Conservation (phyloP, 2,329 filamentous ascomycete species). For the Tolypocladium endophyticum region DNA sequence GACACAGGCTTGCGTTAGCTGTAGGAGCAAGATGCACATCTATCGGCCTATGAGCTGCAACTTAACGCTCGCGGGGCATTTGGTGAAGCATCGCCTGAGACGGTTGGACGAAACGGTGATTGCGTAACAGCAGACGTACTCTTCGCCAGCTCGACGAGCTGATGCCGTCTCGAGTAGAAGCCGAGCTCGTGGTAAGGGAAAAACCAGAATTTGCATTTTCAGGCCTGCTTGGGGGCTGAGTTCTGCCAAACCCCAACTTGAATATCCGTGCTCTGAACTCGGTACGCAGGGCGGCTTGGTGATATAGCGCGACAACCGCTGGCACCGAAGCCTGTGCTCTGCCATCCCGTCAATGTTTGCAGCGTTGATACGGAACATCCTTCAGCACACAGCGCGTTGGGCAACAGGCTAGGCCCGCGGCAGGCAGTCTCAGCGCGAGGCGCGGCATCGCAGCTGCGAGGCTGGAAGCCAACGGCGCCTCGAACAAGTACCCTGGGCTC, state of each 20-base stretch:
- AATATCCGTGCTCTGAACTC: too few species aligned
- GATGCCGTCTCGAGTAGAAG: background rate
- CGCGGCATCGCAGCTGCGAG: background rate
- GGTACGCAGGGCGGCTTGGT: background rate
- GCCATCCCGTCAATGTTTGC: background rate
- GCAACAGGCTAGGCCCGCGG: background rate
- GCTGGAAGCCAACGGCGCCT: background rate
- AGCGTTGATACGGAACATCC: background rate
- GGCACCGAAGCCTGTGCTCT: background rate
- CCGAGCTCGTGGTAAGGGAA: background rate
- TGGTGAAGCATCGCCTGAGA: conserved; percentile 1
- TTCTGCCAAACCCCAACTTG: background rate
- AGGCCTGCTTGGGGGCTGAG: background rate
- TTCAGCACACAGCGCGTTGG: background rate
- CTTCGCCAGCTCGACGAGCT: background rate
- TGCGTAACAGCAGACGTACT: background rate
- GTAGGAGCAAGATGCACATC: background rate
- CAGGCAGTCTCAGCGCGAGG: background rate
- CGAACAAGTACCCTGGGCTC: conserved; percentile 2
- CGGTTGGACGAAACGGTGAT: background rate
- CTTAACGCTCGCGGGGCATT: background rate
- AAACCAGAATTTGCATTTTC: too few species aligned
- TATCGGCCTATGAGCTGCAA: background rate
- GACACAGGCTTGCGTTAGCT: background rate
- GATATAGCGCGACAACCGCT: background rate